These are phyloP conservation scores for Eragrostis tef DNA, from an alignment of 202 grass and related monocot species.

Conservation along the genomic window DNA sequence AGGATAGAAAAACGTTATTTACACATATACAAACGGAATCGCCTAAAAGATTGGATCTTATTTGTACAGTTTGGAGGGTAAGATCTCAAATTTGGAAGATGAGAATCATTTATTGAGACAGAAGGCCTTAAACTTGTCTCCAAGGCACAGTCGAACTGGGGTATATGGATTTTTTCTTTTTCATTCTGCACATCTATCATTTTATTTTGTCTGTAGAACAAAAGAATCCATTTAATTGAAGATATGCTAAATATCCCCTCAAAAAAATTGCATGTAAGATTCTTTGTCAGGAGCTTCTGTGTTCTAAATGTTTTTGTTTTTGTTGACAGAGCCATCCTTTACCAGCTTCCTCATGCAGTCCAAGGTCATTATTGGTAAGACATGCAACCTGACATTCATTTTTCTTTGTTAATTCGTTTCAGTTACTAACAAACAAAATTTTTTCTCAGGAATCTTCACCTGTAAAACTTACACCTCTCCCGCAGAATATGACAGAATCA, in stretches of 20 bases:
- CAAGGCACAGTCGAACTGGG: conserved; percentile 58
- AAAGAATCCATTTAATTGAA: conserved; percentile 16
- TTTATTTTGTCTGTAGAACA: conserved; percentile 22
- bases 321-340: conserved; percentile 58
- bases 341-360: conserved; percentile 51
- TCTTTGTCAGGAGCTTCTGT: conserved; percentile 27
- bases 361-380: conserved; percentile 67
- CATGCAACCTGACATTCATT: conserved; percentile 33
- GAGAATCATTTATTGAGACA: conserved; percentile 90
- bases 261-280: neutral
- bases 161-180: conserved; percentile 54
- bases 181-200: conserved; percentile 32
- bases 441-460: conserved; percentile 56
- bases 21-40: neutral
- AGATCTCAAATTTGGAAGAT: conserved; percentile 83
- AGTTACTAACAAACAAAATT: conserved; percentile 19
- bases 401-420: conserved; percentile 30
- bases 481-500: conserved; percentile 58
- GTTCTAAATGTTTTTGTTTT: conserved; percentile 46
- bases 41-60: conserved; percentile 20
- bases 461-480: conserved; percentile 62
- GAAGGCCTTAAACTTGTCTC: conserved; percentile 75
- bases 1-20: conserved; percentile 1
- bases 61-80: conserved; percentile 75
- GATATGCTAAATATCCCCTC: neutral